Percentiles rank a stretch among this genome's conserved stretches.
phyloP scores from a whole-genome alignment of 2,329 filamentous ascomycete species.

The Cercospora zeina region DNA sequence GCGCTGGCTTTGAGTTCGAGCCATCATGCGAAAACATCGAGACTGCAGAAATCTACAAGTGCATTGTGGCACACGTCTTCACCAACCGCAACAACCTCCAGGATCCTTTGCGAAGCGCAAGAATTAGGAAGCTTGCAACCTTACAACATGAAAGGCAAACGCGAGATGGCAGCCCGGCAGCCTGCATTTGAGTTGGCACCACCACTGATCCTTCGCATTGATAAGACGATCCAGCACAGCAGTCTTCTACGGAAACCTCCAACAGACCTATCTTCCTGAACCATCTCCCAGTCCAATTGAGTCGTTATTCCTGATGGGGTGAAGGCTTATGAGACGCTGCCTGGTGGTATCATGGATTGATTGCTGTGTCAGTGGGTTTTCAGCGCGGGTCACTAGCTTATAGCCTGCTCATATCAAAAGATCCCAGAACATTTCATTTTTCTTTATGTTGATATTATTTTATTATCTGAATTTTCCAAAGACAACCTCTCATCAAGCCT shows the following conservation, averaged over 20 bases:
- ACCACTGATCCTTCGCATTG: too few species aligned
- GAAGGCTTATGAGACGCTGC: neutral
- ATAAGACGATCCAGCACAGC: too few species aligned
- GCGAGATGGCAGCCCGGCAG: neutral
- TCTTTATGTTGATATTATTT: neutral
- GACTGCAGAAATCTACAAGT: neutral
- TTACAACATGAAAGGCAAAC: neutral
- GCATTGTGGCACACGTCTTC: neutral
- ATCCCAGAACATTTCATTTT: neutral
- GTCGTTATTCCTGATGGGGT: neutral
- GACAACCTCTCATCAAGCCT: too few species aligned
- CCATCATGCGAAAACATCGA: conserved; percentile 7
- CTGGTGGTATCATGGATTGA: neutral
- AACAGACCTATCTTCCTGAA: too few species aligned
- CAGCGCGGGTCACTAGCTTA: neutral
- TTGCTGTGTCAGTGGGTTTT: neutral
- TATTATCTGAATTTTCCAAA: neutral
- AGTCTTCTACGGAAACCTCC: neutral
- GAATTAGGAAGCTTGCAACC: neutral
- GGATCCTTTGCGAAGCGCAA: neutral
- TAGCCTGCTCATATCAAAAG: neutral
- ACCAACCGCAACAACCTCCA: neutral
- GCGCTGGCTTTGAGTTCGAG: conserved; percentile 10
- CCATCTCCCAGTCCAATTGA: too few species aligned
- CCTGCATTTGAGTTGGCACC: neutral